Percentiles rank a stretch among this genome's conserved stretches.
These are phyloP conservation scores for Falciphora oryzae DNA, from an alignment of 2,329 filamentous ascomycete species.

Conservation along the genomic window DNA sequence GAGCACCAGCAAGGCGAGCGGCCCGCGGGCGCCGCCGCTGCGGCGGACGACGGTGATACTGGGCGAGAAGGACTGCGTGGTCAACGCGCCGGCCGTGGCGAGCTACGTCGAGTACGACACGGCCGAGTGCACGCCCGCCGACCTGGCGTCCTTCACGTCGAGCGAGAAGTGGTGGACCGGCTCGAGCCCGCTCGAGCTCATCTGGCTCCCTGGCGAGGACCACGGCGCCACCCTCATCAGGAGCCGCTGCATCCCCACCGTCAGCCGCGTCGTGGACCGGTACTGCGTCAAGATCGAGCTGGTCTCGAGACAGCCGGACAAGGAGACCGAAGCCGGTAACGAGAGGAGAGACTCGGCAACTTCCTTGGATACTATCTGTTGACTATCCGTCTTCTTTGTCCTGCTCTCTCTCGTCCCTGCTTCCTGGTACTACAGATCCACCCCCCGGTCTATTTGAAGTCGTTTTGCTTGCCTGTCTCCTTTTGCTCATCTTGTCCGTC, in stretches of 20 bases:
- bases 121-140: neutral
- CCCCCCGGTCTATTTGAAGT: neutral
- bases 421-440: neutral
- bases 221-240: conserved; percentile 7
- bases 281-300: conserved; percentile 6
- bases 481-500: too few relatives aligned
- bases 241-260: neutral
- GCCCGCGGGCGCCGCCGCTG: neutral
- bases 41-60: conserved; percentile 9
- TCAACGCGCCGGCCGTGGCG: conserved; percentile 9
- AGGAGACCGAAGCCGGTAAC: neutral
- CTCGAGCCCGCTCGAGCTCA: conserved; percentile 5
- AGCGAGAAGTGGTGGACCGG: conserved; percentile 8
- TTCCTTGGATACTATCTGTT: neutral
- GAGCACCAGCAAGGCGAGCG: neutral
- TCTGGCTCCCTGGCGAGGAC: conserved; percentile 6
- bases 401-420: neutral
- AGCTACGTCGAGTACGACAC: conserved; percentile 9
- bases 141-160: neutral
- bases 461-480: neutral
- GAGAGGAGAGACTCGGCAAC: neutral
- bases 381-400: neutral
- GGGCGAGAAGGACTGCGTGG: conserved; percentile 9
- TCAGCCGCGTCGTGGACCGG: neutral
- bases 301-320: neutral